Evolutionary conservation across 2,329 filamentous ascomycete genomes (phyloP), one percentile per base, ranked within the genome.

Genomic region (Trichophyton schoenleinii): DNA sequence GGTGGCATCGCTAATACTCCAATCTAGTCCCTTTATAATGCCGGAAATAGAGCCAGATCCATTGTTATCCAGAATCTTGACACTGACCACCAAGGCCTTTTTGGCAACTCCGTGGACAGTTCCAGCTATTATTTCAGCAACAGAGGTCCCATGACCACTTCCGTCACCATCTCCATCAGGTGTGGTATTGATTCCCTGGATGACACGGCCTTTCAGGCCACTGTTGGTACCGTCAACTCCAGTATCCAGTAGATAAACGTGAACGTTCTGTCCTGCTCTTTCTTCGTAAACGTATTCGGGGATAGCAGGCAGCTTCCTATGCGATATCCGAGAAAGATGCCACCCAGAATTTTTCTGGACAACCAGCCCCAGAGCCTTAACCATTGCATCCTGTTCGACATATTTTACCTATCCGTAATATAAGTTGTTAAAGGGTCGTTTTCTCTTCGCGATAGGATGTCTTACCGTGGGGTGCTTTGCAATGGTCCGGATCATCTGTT

Each of bases 21-120:
- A 75, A 42, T 73, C 67, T 67, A 82, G 79, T 18, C 79, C 81
- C 20, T 73, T 69, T 63, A 83, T 75, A 63, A 80, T 78, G 65
- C 75, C 73, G 18, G 73, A 71, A 52, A 71, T 73, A 13, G 72
- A 76, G 28, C 80, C 80, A 53, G 73, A 73, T 52, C 78, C 77
- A 13, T 76, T 68, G 25, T 71, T 72, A 59, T 75, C 74, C 20
- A 81, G 73, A 63, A 73, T 79, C 68, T 81, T 81, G 63, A 84
- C 77, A 57, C 78, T 78, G 44, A 75, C 66, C n/a, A 76, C 61
- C 22, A 63, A 70, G 34, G 73, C 68, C 62, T 71, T 70, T 65
- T 74, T 74, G 18, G 73, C 70, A 60, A 76, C 67, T 59, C 74
- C 74, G 58, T 70, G 73, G 6, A 66, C 69, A 28, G 64, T 68